Evolutionary conservation across 768 basidiomycete species (phyloP), one percentile per base, ranked within the genome.

Genomic region (Boletus vinaceobasis): DNA sequence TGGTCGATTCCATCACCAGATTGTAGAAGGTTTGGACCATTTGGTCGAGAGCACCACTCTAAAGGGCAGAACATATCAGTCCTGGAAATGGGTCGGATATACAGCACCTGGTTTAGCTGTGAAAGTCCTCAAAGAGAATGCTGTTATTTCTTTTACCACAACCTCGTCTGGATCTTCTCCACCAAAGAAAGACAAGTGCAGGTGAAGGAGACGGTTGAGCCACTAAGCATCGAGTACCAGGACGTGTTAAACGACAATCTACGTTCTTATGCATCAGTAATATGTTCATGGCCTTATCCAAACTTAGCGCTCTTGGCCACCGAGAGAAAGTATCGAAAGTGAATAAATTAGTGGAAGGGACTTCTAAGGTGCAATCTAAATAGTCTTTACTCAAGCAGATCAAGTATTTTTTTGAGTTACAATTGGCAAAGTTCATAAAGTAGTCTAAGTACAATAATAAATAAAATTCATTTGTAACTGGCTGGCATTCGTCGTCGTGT

Each of bases 11-110:
- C 64, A 70, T 17, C 59, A 73, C 11, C 71, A 71, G 37, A 68
- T 80, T 37, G 63, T 71, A 10, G 48, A 60, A 5, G 82, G 80
- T 10, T 63, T 81, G 47, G 54, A 72, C 4, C 58, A 65, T 29
- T 61, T 80, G 53, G 61, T 68, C 42, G 61, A 75, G 32, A 71
- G 58, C 27, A 69, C 79, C 42, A 62, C 69, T 6, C 56, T 65
- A 8, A 64, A 71, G 40, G 64, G 66, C 6, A 65, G 70, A 36
- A 51, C 58, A 13, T 80, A 77, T 59, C 61, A 65, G 29, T 76
- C 80, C 2, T 83, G 82, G 82, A 81, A 77, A 61, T 73, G 79
- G 55, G 64, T 70, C 14, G 77, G 76, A 33, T 72, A 72, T 15
- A 50, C 72, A 2, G 33, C 52, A 21, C 55, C 62, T 19, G 47